phyloP scores from a whole-genome alignment of 768 basidiomycete species.

The Pholiota molesta region DNA sequence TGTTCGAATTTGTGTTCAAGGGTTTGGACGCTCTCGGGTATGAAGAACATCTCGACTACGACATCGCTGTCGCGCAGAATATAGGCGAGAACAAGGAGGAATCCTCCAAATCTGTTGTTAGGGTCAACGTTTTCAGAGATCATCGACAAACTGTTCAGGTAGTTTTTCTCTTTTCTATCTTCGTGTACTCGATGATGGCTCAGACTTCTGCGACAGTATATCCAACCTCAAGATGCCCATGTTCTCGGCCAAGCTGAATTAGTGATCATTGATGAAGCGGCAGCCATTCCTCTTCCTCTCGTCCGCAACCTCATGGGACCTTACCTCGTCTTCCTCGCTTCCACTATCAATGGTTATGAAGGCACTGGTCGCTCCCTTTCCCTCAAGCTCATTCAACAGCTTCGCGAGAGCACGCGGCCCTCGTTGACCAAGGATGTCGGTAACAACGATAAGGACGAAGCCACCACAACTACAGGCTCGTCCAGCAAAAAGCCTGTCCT shows the following conservation, averaged over 20 bases:
- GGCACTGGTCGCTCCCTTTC: slow-evolving; percentile 98
- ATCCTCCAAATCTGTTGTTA: slow-evolving; percentile 92
- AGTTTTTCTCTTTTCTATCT: slow-evolving; percentile 26
- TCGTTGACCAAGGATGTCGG: slow-evolving; percentile 67
- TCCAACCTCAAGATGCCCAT: slow-evolving; percentile 97
- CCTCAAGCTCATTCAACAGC: slow-evolving; percentile 95
- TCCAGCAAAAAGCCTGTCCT: slow-evolving; percentile 55
- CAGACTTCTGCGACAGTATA: slow-evolving; percentile 67
- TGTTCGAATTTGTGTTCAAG: slow-evolving; percentile 99
- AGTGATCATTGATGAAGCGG: slow-evolving; percentile 97
- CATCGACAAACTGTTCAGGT: slow-evolving; percentile 98
- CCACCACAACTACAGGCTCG: slow-evolving; percentile 37
- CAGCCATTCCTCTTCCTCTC: slow-evolving; percentile 95
- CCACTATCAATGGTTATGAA: slow-evolving; percentile 99
- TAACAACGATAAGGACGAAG: slow-evolving; percentile 40
- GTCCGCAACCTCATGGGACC: slow-evolving; percentile 94
- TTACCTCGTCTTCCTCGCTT: slow-evolving; percentile 98
- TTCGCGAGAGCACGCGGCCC: slow-evolving; percentile 88
- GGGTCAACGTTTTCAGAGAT: slow-evolving; percentile 91
- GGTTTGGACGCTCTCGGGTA: slow-evolving; percentile 94
- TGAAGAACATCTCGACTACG: slow-evolving; percentile 97
- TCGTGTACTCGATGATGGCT: not conserved
- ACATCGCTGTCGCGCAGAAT: slow-evolving; percentile 93
- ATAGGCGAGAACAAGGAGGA: slow-evolving; percentile 54
- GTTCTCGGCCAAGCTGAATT: slow-evolving; percentile 97